phyloP scores from a whole-genome alignment of 208 protist species.

The Acanthamoeba polyphaga region DNA sequence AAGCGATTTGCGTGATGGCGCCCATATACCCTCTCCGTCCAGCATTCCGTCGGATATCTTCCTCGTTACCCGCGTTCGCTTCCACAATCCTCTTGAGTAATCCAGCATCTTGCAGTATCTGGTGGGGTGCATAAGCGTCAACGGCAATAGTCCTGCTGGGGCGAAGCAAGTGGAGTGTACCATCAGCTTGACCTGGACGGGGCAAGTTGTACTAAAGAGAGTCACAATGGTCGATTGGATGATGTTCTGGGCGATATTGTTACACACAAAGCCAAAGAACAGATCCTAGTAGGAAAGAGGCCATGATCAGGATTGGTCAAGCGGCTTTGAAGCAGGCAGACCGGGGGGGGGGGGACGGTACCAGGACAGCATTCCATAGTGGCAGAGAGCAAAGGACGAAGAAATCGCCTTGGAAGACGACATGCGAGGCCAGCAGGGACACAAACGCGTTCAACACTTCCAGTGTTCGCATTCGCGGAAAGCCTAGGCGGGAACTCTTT shows the following conservation, averaged over 20 bases:
- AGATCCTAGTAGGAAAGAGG: background rate
- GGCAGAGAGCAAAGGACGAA: background rate
- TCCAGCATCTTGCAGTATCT: background rate
- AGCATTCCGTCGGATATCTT: background rate
- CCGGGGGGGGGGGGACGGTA: background rate
- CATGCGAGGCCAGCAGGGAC: background rate
- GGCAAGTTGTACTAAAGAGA: background rate
- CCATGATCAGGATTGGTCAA: background rate
- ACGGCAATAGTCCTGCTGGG: background rate
- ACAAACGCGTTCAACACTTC: constrained; percentile 53
- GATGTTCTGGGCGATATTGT: constrained; percentile 36
- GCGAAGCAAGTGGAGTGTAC: background rate
- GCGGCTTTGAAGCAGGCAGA: background rate
- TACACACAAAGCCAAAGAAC: constrained; percentile 41
- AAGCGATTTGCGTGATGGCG: constrained; percentile 28
- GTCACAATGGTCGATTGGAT: constrained; percentile 2
- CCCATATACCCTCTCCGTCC: constrained; percentile 39
- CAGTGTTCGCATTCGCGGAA: constrained; percentile 42
- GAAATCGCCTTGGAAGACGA: background rate
- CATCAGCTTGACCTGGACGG: background rate
- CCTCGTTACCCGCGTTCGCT: constrained; percentile 39
- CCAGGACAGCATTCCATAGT: constrained; percentile 17
- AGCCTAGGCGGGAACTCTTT: constrained; percentile 8
- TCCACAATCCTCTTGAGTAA: background rate
- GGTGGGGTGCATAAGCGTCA: background rate